These are phyloP conservation scores for Arthrobotrys megalospora DNA, from an alignment of 2,329 filamentous ascomycete species.

Conservation along the genomic window DNA sequence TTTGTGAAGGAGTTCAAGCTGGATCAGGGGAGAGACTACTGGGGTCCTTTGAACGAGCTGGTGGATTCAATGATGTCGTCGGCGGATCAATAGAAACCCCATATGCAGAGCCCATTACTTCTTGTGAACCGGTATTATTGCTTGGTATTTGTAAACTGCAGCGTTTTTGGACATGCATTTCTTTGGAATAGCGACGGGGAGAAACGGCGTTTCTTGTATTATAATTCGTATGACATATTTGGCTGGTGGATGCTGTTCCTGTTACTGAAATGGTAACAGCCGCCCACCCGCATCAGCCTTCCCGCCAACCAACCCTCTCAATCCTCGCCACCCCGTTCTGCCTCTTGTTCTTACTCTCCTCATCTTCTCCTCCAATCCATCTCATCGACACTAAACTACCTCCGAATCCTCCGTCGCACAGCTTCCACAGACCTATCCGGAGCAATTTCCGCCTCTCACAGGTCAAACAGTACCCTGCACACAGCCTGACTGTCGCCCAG, in stretches of 20 bases:
- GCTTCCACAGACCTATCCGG: not conserved
- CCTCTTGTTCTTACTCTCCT: not conserved
- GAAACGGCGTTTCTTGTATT: conserved; percentile 7
- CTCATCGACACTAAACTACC: conserved; percentile 4
- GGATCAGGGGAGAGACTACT: conserved; percentile 95
- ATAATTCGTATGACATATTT: conserved; percentile 11
- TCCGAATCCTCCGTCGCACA: conserved; percentile 3
- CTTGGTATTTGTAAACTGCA: not conserved
- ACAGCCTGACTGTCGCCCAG: conserved; percentile 33
- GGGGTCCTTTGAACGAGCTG: conserved; percentile 93
- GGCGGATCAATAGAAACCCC: conserved; percentile 25
- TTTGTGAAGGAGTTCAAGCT: conserved; percentile 97
- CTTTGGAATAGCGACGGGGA: not conserved
- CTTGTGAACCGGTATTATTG: not conserved
- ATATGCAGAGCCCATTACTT: too few relatives aligned
- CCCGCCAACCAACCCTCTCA: conserved; percentile 26
- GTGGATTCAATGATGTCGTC: conserved; percentile 86
- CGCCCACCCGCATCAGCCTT: conserved; percentile 37
- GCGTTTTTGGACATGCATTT: conserved; percentile 13
- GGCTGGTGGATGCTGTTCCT: not conserved
- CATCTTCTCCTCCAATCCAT: conserved; percentile 23
- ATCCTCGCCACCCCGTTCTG: conserved; percentile 35
- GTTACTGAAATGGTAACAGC: not conserved
- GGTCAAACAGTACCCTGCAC: not conserved
- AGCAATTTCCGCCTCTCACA: conserved; percentile 11